These are phyloP conservation scores for Aschersonia sp. DNA, from an alignment of 2,329 filamentous ascomycete genomes.

Conservation along the genomic window DNA sequence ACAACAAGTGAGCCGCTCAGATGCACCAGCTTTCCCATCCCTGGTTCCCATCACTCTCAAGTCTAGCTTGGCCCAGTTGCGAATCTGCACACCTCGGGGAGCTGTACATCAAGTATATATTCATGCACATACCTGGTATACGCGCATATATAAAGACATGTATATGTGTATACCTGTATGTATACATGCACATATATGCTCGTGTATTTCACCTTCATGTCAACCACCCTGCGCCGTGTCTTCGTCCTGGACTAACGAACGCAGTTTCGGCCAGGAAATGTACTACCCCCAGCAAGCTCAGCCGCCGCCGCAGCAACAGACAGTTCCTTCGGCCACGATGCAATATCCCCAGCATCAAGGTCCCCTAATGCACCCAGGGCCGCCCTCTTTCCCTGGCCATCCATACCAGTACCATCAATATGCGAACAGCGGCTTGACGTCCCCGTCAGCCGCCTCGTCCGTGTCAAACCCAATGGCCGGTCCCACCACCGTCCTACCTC, in stretches of 20 bases:
- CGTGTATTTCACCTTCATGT: no score
- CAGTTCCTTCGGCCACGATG: constrained; percentile 56
- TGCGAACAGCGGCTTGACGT: constrained; percentile 54
- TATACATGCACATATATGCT: background rate
- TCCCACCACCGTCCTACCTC: constrained; percentile 50
- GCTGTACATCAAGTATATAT: background rate
- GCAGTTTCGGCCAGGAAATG: constrained; percentile 50
- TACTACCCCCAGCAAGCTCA: constrained; percentile 69
- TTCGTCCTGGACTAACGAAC: constrained; percentile 15
- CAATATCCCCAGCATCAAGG: constrained; percentile 75
- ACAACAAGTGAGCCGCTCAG: background rate
- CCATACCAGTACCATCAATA: constrained; percentile 60
- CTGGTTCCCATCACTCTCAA: no score
- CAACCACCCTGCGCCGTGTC: constrained; percentile 14
- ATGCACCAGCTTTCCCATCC: background rate
- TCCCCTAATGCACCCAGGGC: constrained; percentile 58
- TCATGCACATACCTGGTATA: background rate
- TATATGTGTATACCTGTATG: background rate
- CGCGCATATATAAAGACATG: background rate
- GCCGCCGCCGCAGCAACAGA: constrained; percentile 41
- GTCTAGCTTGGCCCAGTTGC: no score
- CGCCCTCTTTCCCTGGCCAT: constrained; percentile 50
- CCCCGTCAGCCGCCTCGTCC: constrained; percentile 56
- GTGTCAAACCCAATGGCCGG: constrained; percentile 57
- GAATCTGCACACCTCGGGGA: background rate